Percentiles rank a stretch among this genome's conserved stretches.
phyloP scores from a whole-genome alignment of 179 eudicot species.

The Heliamphora pulchella region DNA sequence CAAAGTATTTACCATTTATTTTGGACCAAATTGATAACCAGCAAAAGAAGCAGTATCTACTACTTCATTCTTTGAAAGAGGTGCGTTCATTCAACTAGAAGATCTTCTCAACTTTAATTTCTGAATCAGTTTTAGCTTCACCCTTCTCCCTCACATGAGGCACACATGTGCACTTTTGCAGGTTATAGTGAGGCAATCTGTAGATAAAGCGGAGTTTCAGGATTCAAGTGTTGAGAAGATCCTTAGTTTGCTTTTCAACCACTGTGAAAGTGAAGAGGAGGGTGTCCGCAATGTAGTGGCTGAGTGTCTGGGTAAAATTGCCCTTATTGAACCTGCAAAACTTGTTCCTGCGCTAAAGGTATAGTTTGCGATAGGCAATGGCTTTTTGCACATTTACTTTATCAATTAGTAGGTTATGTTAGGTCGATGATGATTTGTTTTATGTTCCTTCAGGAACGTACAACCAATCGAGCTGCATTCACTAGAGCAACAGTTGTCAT shows the following conservation, averaged over 20 bases:
- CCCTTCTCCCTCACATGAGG: neutral
- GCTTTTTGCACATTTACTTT: neutral
- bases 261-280: conserved; percentile 98
- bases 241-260: conserved; percentile 76
- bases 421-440: neutral
- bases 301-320: conserved; percentile 93
- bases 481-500: conserved; percentile 88
- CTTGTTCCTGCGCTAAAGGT: conserved; percentile 96
- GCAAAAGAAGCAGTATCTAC: conserved; percentile 88
- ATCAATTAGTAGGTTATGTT: neutral
- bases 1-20: conserved; percentile 85
- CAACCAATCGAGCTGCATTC: conserved; percentile 70
- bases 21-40: conserved; percentile 95
- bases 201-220: conserved; percentile 90
- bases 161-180: conserved; percentile 22
- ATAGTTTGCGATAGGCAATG: conserved; percentile 8
- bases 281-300: conserved; percentile 99
- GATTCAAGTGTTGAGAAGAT: conserved; percentile 93
- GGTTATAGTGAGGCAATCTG: conserved; percentile 97
- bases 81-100: conserved; percentile 25
- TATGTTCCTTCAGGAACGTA: conserved; percentile 50
- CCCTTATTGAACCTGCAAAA: conserved; percentile 83
- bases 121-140: neutral
- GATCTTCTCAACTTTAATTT: conserved; percentile 8
- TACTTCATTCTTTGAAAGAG: conserved; percentile 96